Evolutionary conservation across 78 protist species (phyloP), one percentile per base, ranked within the genome.

Genomic region (Thecamonas trahens): DNA sequence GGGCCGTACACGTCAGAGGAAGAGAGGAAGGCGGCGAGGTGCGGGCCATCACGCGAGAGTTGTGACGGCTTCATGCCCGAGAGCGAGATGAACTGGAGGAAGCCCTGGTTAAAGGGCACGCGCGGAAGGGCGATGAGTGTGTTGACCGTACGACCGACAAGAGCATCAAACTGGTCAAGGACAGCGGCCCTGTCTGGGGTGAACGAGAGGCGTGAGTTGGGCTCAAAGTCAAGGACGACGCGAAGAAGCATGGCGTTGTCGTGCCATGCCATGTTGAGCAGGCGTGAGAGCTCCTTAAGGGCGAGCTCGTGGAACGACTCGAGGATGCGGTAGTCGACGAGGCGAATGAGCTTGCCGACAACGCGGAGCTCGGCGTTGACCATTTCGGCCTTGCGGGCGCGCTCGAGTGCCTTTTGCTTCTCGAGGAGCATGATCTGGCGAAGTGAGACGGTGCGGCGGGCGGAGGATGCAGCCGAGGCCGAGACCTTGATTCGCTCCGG

Each of bases 351-450:
- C 17, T 55, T 29, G 28, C 61, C 61, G 26, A 55, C 28, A n/a
- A 55, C 28, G 13, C 38, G 22, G 61, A 55, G 22, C 26, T 55
- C 61, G 29, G 61, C 61, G 61, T 55, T 55, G 26, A 55, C 61
- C 28, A 28, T n/a, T n/a, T 55, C 13, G 13, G 61, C 28, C 38
- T 28, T 55, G 22, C 26, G 22, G 15, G 61, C 61, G 22, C 28
- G 61, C 28, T 55, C 61, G 38, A 55, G 26, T 11, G 61, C 61
- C 26, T 55, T 55, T 13, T 55, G 61, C 61, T 55, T 55, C 26
- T 55, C 61, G 38, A 55, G 26, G 38, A 55, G 61, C 61, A 55
- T 55, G 38, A 55, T n/a, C 28, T 55, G 61, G 13, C 61, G 7
- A n/a, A 55, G 61, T 15, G 61, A 55, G 9, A 55, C 13, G 38